Base-by-base conservation (phyloP, 495 filamentous ascomycete genomes). In the Aspergillus bertholletiae region DNA sequence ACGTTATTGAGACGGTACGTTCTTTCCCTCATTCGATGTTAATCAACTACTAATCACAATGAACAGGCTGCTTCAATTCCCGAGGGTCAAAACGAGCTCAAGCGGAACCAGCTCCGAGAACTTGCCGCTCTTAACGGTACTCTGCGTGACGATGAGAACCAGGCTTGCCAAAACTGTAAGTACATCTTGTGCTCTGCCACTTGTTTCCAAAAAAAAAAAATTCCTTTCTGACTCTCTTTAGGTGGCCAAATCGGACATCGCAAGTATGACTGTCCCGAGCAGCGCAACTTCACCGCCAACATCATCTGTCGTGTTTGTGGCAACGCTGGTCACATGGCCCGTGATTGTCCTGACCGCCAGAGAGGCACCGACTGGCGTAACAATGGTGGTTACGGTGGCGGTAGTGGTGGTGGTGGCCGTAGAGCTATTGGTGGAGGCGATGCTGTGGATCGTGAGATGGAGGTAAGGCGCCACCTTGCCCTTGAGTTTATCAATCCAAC, bases 221-320 rank as follows among this genome's bases (percentile, higher is more conserved):
- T n/a, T n/a, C n/a, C n/a, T n/a, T 43, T 44, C 21, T 32, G 13
- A 44, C 58, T 55, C 35, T 46, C 60, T 13, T 21, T 34, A 87
- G 84, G 84, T 73, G 95, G 93, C 59, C 89, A 99, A 82, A 97
- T 99, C 56, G 95, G 95, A 53, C 95, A 99, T 72, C 85, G 95
- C 69, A 99, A 97, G 72, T 97, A 96, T 62, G 95, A 99, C 70
- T 99, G 95, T 60, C 95, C 95, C 7, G 88, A 99, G 76, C 90
- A 96, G 70, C 88, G 89, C 67, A 99, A 99, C 71, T 97, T 88
- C 74, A 97, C 95, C 22, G 91, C 95, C 62, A 96, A 92, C 68
- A 97, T 97, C 73, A 99, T 99, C 71, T 99, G 95, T 78, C 93
- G 94, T 59, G 89, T 96, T 64, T 99, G 95, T 74, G 95, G 95